Base-by-base conservation (phyloP, 1,284 basidiomycete genomes). In the Boletellus deceptivus region DNA sequence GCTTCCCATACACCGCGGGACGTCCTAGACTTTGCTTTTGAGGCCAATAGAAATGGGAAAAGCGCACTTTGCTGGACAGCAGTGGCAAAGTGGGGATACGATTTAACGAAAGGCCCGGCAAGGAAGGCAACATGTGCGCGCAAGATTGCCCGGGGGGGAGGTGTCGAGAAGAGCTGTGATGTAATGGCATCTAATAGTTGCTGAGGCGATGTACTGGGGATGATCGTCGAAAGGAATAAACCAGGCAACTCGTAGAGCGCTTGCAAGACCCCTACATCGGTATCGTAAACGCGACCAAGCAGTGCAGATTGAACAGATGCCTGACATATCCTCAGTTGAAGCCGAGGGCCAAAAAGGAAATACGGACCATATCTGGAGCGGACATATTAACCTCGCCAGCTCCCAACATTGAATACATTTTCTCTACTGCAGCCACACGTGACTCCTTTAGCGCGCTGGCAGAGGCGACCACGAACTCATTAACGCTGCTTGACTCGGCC, bases 31-130 rank as follows among this genome's bases (percentile, higher is more conserved):
- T 82, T 77, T 4, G 84, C 71, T 60, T 89, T 89, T 5, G 85
- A 85, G 54, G 82, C 84, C 13, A 95, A 68, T 17, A 95, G 69
- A 58, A 83, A 82, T 0, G 89, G 87, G 62, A 91, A 87, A 43
- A 94, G 67, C 2, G 88, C 65, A 18, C 71, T 67, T 58, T 83
- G 73, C 56, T 91, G 83, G 9, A 87, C 69, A 4, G 74, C 64
- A 24, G 75, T 65, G 11, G 70, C 59, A 0, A 71, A 51, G 0
- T 71, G 67, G 0, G 74, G 61, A 42, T 76, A 57, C 0, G 62
- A 59, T 6, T 62, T 54, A 17, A 65, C 70, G 49, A 88, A 78
- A 24, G 82, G 70, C 0, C 73, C 67, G 1, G 74, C 68, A 11
- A 93, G 72, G 69, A 91, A 95, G 3, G 68, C 59, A 10, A 88